These are phyloP conservation scores for Penicillium cataractarum DNA, from an alignment of 495 filamentous ascomycete genomes.

Conservation along the genomic window DNA sequence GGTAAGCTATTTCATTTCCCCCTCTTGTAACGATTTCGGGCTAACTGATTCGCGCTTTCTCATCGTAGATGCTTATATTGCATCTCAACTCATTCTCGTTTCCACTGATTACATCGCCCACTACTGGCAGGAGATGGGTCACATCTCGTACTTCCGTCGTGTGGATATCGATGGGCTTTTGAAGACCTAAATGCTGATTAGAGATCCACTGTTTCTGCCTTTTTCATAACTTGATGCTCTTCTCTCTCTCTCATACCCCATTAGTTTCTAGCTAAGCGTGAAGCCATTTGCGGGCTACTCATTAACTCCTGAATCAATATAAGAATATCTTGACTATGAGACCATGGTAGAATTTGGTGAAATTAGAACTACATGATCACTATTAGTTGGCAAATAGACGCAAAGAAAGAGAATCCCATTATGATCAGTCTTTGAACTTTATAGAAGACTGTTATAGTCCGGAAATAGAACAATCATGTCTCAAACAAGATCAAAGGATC, in stretches of 20 bases:
- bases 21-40: background rate
- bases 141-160: constrained; percentile 79
- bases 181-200: constrained; percentile 52
- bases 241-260: constrained; percentile 16
- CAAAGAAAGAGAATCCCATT: background rate
- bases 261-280: background rate
- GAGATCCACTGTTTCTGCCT: background rate
- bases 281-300: background rate
- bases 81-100: constrained; percentile 76
- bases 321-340: background rate
- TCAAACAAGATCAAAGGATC: background rate
- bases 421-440: background rate
- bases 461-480: background rate
- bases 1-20: constrained; percentile 51
- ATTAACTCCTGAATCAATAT: background rate
- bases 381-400: too few species aligned
- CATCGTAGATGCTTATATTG: constrained; percentile 67
- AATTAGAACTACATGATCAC: background rate
- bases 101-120: constrained; percentile 78
- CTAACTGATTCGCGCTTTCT: background rate
- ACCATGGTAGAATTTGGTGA: background rate
- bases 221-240: background rate
- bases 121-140: constrained; percentile 78
- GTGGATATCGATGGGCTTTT: constrained; percentile 77
- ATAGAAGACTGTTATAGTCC: background rate